Evolutionary conservation across 2,329 filamentous ascomycete genomes (phyloP).

Genomic region (Trichophaea hybrida): DNA sequence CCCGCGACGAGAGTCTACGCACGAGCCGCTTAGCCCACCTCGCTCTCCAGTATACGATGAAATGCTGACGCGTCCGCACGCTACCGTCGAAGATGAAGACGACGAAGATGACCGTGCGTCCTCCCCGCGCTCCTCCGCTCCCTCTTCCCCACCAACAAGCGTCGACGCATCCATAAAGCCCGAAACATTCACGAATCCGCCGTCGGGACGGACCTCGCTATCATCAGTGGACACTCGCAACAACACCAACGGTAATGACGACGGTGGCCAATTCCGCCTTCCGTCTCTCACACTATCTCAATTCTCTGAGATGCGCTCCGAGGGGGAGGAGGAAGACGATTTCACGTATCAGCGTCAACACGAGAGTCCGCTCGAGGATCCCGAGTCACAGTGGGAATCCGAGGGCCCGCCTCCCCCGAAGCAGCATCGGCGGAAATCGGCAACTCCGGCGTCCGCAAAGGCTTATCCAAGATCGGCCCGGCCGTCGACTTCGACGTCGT

Average conservation of each 20-base stretch:
- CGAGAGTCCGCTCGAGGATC: not conserved
- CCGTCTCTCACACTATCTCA: not conserved
- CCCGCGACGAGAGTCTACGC: not conserved
- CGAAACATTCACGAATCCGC: not conserved
- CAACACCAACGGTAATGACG: not conserved
- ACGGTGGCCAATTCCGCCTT: not conserved
- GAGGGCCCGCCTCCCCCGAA: slow-evolving; percentile 3
- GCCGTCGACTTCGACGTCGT: slow-evolving; percentile 10
- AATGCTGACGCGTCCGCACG: not conserved
- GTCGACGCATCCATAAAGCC: not conserved
- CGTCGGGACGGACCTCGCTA: not conserved
- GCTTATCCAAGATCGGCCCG: slow-evolving; percentile 2
- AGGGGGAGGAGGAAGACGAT: slow-evolving; percentile 10
- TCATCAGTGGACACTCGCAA: not conserved
- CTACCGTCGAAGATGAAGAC: slow-evolving; percentile 1
- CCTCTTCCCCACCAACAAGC: slow-evolving; percentile 9
- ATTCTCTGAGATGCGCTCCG: slow-evolving; percentile 3
- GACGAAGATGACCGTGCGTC: slow-evolving; percentile 1
- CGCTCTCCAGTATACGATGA: slow-evolving; percentile 8
- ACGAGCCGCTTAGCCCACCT: slow-evolving; percentile 16
- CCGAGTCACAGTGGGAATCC: slow-evolving; percentile 18
- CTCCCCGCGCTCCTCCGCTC: not conserved
- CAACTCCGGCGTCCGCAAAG: slow-evolving; percentile 10
- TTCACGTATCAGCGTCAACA: not conserved
- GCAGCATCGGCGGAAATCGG: slow-evolving; percentile 12